These are phyloP conservation scores for Strobilomyces echinocephalus DNA, from an alignment of 768 basidiomycete species.

Conservation along the genomic window DNA sequence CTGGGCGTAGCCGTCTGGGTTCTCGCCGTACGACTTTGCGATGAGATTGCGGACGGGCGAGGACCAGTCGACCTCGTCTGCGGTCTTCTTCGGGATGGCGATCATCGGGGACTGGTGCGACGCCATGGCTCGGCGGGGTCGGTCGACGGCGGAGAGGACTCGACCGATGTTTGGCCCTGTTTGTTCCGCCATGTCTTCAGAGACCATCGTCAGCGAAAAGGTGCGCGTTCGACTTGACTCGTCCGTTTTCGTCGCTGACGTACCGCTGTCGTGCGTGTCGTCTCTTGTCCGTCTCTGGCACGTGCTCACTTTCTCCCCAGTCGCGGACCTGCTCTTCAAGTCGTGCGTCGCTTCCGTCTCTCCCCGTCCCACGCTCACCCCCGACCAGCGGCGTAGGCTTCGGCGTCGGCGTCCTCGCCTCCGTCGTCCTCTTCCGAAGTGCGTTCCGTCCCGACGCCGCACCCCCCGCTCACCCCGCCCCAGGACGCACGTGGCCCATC, in stretches of 20 bases:
- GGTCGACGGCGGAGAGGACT: not conserved
- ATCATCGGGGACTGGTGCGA: slow-evolving; percentile 84
- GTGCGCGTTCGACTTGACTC: slow-evolving; percentile 32
- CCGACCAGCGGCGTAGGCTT: slow-evolving; percentile 75
- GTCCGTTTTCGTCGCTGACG: not conserved
- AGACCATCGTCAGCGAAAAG: slow-evolving; percentile 89
- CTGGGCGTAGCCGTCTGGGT: slow-evolving; percentile 80
- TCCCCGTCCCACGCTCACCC: slow-evolving; percentile 5
- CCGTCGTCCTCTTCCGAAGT: slow-evolving; percentile 90
- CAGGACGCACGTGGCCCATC: slow-evolving; percentile 91
- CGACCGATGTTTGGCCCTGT: slow-evolving; percentile 16
- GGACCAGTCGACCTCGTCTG: slow-evolving; percentile 96
- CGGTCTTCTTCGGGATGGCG: slow-evolving; percentile 89
- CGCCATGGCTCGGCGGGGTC: slow-evolving; percentile 56
- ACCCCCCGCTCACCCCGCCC: slow-evolving; percentile 7
- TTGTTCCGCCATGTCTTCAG: slow-evolving; percentile 50
- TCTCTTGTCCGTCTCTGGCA: slow-evolving; percentile 28
- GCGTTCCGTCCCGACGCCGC: slow-evolving; percentile 33
- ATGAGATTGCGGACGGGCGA: slow-evolving; percentile 81
- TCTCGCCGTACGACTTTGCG: slow-evolving; percentile 89
- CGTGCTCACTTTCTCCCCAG: slow-evolving; percentile 25
- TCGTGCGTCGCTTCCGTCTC: slow-evolving; percentile 46
- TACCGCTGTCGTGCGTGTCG: slow-evolving; percentile 72
- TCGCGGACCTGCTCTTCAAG: slow-evolving; percentile 84
- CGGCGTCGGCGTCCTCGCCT: slow-evolving; percentile 81